Percentiles rank a stretch among this genome's conserved stretches.
phyloP scores from a whole-genome alignment of 805 yeast genomes.

The Nakazawaea wyomingensis region DNA sequence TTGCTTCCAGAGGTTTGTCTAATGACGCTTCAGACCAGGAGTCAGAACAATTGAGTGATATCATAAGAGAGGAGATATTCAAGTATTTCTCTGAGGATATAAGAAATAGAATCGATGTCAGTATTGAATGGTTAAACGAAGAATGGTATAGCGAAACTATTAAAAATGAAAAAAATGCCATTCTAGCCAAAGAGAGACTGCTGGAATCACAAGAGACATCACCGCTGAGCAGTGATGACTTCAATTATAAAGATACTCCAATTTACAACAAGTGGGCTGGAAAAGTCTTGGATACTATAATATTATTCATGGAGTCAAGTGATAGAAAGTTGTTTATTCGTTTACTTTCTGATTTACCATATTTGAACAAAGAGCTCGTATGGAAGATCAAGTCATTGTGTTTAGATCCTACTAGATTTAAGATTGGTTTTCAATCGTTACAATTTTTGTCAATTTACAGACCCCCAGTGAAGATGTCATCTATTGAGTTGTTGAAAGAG shows the following conservation, averaged over 20 bases:
- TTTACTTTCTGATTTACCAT: constrained; percentile 83
- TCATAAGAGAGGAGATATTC: constrained; percentile 66
- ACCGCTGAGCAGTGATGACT: background rate
- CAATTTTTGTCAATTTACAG: constrained; percentile 83
- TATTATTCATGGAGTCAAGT: constrained; percentile 77
- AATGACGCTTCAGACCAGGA: constrained; percentile 2
- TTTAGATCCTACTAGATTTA: constrained; percentile 76
- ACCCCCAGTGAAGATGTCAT: constrained; percentile 68
- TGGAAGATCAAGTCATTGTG: constrained; percentile 67
- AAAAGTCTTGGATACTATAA: constrained; percentile 66
- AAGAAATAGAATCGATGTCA: constrained; percentile 63
- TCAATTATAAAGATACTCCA: constrained; percentile 31
- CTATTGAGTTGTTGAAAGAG: constrained; percentile 44
- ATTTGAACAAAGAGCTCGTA: constrained; percentile 56
- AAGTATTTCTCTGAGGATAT: constrained; percentile 71
- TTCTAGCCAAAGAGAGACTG: constrained; percentile 18
- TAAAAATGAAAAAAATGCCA: constrained; percentile 26
- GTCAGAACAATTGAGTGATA: constrained; percentile 36
- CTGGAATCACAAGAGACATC: constrained; percentile 12
- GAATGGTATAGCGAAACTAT: constrained; percentile 77
- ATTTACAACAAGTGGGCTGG: constrained; percentile 65
- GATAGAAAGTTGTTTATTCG: constrained; percentile 82
- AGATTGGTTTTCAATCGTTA: constrained; percentile 77
- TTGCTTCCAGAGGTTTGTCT: constrained; percentile 75
- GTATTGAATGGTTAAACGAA: constrained; percentile 91